Percentiles rank a stretch among this genome's conserved stretches.
phyloP scores from a whole-genome alignment of 208 protist species.

The Tritrichomonas musculus region DNA sequence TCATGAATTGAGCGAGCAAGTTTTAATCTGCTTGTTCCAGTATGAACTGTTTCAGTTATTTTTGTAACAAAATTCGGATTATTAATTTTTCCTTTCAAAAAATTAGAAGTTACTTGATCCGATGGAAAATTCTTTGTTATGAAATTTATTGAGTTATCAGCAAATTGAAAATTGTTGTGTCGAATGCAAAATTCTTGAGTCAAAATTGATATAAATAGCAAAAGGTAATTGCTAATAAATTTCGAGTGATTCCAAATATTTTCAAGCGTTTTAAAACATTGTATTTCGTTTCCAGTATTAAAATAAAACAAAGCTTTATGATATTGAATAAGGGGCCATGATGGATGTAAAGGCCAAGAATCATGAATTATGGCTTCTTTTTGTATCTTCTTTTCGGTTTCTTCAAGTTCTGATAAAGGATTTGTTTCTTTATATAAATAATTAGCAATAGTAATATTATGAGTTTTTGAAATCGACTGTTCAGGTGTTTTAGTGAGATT shows the following conservation, averaged over 20 bases:
- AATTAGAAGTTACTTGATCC: neutral
- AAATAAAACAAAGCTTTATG: neutral
- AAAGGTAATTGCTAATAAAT: neutral
- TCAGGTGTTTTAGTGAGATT: neutral
- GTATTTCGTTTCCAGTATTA: neutral
- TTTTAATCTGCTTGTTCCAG: neutral
- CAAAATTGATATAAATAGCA: neutral
- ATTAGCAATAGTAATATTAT: neutral
- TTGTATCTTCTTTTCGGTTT: neutral
- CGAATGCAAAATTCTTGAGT: neutral
- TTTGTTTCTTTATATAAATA: neutral
- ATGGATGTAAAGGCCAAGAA: neutral
- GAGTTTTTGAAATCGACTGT: neutral
- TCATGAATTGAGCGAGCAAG: neutral
- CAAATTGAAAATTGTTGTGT: neutral
- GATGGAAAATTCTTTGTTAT: neutral
- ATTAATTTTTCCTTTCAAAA: neutral
- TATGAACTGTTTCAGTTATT: neutral
- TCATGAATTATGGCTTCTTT: neutral
- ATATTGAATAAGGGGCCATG: neutral
- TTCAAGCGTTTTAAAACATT: neutral
- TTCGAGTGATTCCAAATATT: neutral
- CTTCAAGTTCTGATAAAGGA: neutral
- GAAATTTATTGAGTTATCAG: neutral
- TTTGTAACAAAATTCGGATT: neutral